Evolutionary conservation across 495 filamentous ascomycete genomes (phyloP), one percentile per base, ranked within the genome.

Genomic region (Lasiosphaeria ovina): DNA sequence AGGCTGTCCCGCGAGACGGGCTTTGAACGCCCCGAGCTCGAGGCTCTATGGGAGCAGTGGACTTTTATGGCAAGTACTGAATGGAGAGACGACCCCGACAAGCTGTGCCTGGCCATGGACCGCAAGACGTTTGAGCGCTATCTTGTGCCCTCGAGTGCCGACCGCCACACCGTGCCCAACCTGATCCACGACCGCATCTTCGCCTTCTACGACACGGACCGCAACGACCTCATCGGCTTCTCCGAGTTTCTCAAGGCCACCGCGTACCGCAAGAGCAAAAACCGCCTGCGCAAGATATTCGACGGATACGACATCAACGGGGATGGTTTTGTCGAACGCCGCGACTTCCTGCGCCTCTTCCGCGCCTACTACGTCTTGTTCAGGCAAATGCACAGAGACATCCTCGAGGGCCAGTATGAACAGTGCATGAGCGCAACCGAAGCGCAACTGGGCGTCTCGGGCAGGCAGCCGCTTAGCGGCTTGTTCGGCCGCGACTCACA

Each of bases 11-110:
- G 82, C 42, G 86, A 90, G 33, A 91, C 89, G 14, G 84, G 82
- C 14, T 93, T 93, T 62, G 91, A 96, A 69, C 82, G 84, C 36
- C 85, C 89, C 3, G 90, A 96, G 69, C 74, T 98, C 3, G 92
- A 98, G 73, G 94, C 92, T 35, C 83, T 94, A 34, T 98, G 91
- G 88, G 93, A 97, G 66, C 95, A 97, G 66, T 98, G 95, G 82
- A 90, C 88, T 8, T 97, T 91, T 62, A 83, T 97, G 65, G 94
- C 94, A 9, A 91, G 88, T 61, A 86, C 86, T 10, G 87, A 93
- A 68, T 97, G 89, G 87, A 73, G 83, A n/a, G 82, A 88, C 17
- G 93, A 97, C 67, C 91, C 92, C 0, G 84, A 89, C 67, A 77
- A 85, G 34, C 80, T 96, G 36, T 74, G 81, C 57, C 82, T 92